A percentile compares a stretch with the other conserved stretches of the same genome.
These are phyloP conservation scores for Zalaria obscura DNA, from an alignment of 2,329 filamentous ascomycete genomes.

Conservation along the genomic window DNA sequence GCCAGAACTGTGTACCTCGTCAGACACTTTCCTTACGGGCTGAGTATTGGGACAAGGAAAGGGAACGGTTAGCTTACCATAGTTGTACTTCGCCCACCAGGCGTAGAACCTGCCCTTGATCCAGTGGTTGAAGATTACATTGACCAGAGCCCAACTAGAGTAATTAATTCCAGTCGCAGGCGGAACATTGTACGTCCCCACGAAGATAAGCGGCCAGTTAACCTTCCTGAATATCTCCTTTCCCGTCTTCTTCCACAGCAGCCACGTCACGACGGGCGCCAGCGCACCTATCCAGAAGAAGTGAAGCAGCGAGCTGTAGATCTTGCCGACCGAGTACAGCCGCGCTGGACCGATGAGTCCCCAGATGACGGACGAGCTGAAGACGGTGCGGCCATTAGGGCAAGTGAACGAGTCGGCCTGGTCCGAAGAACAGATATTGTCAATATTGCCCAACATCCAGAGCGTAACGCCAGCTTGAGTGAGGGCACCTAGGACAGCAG, in stretches of 20 bases:
- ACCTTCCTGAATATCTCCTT: conserved; percentile 11
- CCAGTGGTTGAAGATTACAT: conserved; percentile 68
- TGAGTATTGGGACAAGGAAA: conserved; percentile 28
- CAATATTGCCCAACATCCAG: conserved; percentile 76
- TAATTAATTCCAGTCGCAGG: conserved; percentile 76
- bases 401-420: conserved; percentile 84
- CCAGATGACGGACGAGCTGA: conserved; percentile 82
- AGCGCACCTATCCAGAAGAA: conserved; percentile 38
- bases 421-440: conserved; percentile 59
- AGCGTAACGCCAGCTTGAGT: conserved; percentile 77
- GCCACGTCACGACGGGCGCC: conserved; percentile 28
- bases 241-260: conserved; percentile 22
- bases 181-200: conserved; percentile 52
- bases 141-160: conserved; percentile 77
- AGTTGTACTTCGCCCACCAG: conserved; percentile 85
- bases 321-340: conserved; percentile 31
- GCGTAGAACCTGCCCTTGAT: conserved; percentile 52
- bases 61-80: conserved; percentile 64
- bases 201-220: conserved; percentile 57
- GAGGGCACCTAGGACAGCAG: conserved; percentile 60
- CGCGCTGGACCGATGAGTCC: conserved; percentile 37
- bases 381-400: conserved; percentile 74
- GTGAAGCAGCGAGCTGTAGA: conserved; percentile 33
- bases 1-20: conserved; percentile 20
- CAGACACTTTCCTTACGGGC: background rate